Base-by-base conservation (phyloP, 176 grass and related monocot genomes). In the Calamus simplicifolius region DNA sequence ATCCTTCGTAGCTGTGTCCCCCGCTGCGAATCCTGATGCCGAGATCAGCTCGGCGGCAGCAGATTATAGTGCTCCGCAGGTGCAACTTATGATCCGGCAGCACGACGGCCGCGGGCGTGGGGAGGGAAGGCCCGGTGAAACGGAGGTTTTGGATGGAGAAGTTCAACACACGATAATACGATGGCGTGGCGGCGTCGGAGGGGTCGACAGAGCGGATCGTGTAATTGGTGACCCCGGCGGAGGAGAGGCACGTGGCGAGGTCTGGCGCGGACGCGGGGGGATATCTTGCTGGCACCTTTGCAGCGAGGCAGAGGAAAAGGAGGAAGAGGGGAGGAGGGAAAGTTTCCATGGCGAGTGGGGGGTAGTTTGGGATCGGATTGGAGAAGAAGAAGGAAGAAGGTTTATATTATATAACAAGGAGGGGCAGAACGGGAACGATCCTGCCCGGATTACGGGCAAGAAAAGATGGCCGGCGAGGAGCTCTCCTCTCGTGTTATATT, bases 1-100 rank as follows among this genome's bases (percentile, higher is more conserved):
- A 38, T 5, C 91, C 86, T 67, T 90, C 86, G 72, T 96, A 96
- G 81, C 86, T 96, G 81, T 96, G 91, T 0, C 90, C 91, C 1
- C 86, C 86, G 63, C 91, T 90, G 50, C 86, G 85, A 58, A 95
- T n/a, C 6, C 77, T 79, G 28, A 89, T 70, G n/a, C 16, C 29
- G 17, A 77, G 35, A 19, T 49, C 57, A 26, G 74, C 21, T 16
- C 4, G 64, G 16, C 82, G 67, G 29, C 75, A 69, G 65, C 85
- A 95, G 23, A 61, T 63, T 35, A 87, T 58, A 13, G 77, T 12
- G 27, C 23, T 56, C 26, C 70, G 73, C 16, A 95, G 71, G 23
- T 89, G 69, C 3, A 6, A 50, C 18, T 17, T 48, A 4, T 59
- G 64, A 4, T 59, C 29, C 25, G 90, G 90, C n/a, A 87, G 68